These are phyloP conservation scores for Fonsecaea pedrosoi DNA, from an alignment of 2,329 filamentous ascomycete genomes.

Conservation along the genomic window DNA sequence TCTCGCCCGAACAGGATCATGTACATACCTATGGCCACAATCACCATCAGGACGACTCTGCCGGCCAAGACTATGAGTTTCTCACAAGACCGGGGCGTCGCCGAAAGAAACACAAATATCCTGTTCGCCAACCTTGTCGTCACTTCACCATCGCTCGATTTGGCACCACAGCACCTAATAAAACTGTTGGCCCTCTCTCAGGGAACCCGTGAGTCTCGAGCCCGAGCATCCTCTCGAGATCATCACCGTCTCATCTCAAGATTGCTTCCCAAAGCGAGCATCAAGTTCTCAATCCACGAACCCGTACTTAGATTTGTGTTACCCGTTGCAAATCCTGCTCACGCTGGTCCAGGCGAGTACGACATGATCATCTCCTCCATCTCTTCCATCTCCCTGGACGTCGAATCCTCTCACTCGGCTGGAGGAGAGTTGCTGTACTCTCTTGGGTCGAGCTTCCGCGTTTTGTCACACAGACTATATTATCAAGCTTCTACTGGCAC, in stretches of 20 bases:
- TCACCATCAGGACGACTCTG: conserved; percentile 89
- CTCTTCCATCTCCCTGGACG: conserved; percentile 88
- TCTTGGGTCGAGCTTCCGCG: conserved; percentile 77
- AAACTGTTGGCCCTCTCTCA: conserved; percentile 79
- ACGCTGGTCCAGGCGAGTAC: conserved; percentile 75
- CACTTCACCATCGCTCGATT: conserved; percentile 91
- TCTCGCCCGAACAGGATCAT: conserved; percentile 84
- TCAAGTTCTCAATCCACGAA: conserved; percentile 96
- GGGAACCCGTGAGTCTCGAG: conserved; percentile 50
- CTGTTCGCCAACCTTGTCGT: conserved; percentile 95
- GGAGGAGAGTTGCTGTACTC: conserved; percentile 87
- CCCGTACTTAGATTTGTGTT: conserved; percentile 90
- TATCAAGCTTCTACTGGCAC: conserved; percentile 87
- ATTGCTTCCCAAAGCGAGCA: conserved; percentile 89
- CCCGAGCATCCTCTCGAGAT: conserved; percentile 53
- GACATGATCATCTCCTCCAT: conserved; percentile 95
- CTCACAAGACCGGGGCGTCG: conserved; percentile 69
- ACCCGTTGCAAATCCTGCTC: conserved; percentile 68
- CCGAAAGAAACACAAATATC: conserved; percentile 93
- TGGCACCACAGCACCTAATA: conserved; percentile 90
- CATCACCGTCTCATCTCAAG: conserved; percentile 77
- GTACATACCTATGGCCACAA: conserved; percentile 97
- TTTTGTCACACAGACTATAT: conserved; percentile 88
- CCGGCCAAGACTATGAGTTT: conserved; percentile 92
- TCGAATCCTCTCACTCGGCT: conserved; percentile 93